phyloP scores from a whole-genome alignment of 2,329 filamentous ascomycete genomes.

The Hymenoscyphus repandus region DNA sequence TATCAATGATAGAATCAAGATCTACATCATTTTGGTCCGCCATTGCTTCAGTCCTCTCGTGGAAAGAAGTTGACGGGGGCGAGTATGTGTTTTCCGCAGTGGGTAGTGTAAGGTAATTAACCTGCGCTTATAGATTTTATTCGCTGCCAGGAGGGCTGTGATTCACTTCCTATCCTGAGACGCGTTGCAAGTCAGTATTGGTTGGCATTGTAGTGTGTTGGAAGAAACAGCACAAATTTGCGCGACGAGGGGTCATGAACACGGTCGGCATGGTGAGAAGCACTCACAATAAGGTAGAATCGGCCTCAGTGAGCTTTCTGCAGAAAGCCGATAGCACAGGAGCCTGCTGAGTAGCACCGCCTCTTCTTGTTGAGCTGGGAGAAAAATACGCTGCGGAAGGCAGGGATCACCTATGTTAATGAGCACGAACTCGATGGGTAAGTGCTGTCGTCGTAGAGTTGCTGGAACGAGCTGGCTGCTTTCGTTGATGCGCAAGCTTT shows the following conservation, averaged over 20 bases:
- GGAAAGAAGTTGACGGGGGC: slow-evolving; percentile 28
- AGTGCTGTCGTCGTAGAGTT: slow-evolving; percentile 4
- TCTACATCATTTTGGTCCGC: slow-evolving; percentile 85
- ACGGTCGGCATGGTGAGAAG: slow-evolving; percentile 5
- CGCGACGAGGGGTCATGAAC: slow-evolving; percentile 12
- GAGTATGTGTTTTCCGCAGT: slow-evolving; percentile 28
- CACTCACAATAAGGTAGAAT: slow-evolving; percentile 30
- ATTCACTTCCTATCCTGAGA: slow-evolving; percentile 29
- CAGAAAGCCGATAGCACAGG: slow-evolving; percentile 22
- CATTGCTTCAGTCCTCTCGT: slow-evolving; percentile 45
- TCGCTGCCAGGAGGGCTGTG: slow-evolving; percentile 30
- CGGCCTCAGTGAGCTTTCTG: slow-evolving; percentile 30
- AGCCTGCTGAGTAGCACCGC: slow-evolving; percentile 11
- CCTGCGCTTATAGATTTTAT: slow-evolving; percentile 14
- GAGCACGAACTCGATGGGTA: neutral
- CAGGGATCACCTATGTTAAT: slow-evolving; percentile 5
- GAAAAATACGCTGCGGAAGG: slow-evolving; percentile 3
- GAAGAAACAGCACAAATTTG: slow-evolving; percentile 11
- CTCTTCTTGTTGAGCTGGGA: slow-evolving; percentile 9
- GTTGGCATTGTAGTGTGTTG: slow-evolving; percentile 10
- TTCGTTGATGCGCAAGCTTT: neutral
- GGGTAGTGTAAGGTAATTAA: slow-evolving; percentile 7
- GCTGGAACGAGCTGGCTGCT: neutral
- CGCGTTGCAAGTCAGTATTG: slow-evolving; percentile 21
- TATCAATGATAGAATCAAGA: slow-evolving; percentile 98